Evolutionary conservation across 495 filamentous ascomycete genomes (phyloP).

Genomic region (Apiosordaria backusii): DNA sequence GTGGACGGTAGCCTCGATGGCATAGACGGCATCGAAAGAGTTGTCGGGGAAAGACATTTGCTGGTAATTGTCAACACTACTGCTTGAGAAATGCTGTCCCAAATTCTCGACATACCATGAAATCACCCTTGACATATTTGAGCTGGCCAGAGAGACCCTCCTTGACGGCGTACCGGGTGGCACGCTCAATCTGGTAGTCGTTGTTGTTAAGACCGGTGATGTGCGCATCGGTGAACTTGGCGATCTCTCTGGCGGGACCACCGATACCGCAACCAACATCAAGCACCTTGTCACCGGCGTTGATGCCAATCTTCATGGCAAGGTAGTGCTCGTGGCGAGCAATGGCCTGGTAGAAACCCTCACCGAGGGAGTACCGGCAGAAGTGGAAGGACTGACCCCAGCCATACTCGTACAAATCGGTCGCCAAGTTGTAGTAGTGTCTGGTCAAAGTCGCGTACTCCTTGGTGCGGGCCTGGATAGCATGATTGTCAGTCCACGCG

Average conservation of each 20-base stretch:
- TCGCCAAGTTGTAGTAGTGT: conserved; percentile 99
- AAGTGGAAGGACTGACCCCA: conserved; percentile 97
- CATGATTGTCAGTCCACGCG: background rate
- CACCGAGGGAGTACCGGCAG: conserved; percentile 88
- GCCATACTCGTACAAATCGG: conserved; percentile 95
- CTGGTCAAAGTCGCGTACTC: conserved; percentile 95
- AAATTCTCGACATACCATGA: conserved; percentile 64
- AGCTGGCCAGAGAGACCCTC: conserved; percentile 81
- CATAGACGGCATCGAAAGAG: conserved; percentile 92
- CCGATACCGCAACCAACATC: conserved; percentile 98
- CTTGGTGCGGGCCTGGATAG: conserved; percentile 63
- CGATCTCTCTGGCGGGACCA: conserved; percentile 95
- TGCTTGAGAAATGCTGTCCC: background rate
- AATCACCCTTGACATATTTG: conserved; percentile 91
- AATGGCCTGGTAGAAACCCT: conserved; percentile 89
- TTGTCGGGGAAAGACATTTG: conserved; percentile 97
- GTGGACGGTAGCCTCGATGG: conserved; percentile 96
- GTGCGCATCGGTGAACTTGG: conserved; percentile 88
- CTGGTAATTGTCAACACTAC: conserved; percentile 35
- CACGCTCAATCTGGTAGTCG: conserved; percentile 98
- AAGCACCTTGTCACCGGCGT: conserved; percentile 81
- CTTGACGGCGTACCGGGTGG: conserved; percentile 75
- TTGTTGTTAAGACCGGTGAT: conserved; percentile 98
- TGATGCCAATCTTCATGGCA: conserved; percentile 82
- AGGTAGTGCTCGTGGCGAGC: conserved; percentile 98